A percentile compares a stretch with the other conserved stretches of the same genome.
phyloP scores from a whole-genome alignment of 805 yeast species.

The Debaryomyces hansenii region DNA sequence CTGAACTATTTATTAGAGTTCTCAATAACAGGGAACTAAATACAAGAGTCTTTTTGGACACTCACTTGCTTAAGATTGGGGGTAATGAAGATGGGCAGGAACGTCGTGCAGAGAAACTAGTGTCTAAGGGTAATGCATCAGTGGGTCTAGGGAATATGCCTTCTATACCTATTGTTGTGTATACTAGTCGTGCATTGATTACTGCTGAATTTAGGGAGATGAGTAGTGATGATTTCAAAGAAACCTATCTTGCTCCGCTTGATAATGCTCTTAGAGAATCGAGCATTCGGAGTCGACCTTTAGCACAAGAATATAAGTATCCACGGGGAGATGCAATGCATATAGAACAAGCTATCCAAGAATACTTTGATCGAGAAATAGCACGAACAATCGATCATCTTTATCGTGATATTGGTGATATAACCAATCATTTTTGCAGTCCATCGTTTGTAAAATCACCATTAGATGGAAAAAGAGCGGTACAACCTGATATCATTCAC shows the following conservation, averaged over 20 bases:
- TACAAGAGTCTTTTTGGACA: background rate
- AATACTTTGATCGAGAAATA: background rate
- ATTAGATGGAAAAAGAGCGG: too few species aligned
- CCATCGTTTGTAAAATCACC: too few species aligned
- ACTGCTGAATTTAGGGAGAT: slow-evolving; percentile 7
- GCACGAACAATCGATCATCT: too few species aligned
- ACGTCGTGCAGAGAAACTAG: too few species aligned
- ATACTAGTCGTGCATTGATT: background rate
- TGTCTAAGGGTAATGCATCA: too few species aligned
- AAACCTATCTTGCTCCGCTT: background rate
- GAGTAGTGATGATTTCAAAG: background rate
- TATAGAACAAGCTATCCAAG: slow-evolving; percentile 1
- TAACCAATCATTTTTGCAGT: too few species aligned
- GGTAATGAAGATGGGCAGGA: too few species aligned
- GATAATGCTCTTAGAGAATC: background rate
- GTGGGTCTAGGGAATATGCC: too few species aligned
- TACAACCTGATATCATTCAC: too few species aligned
- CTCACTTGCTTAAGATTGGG: too few species aligned
- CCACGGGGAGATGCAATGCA: background rate
- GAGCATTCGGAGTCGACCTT: background rate
- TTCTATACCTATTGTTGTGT: too few species aligned
- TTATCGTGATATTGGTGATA: too few species aligned
- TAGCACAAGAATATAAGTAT: background rate
- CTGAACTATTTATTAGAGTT: background rate
- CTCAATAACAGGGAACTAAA: background rate